Evolutionary conservation across 129 eudicot species (phyloP).

Genomic region (Arctium minus): DNA sequence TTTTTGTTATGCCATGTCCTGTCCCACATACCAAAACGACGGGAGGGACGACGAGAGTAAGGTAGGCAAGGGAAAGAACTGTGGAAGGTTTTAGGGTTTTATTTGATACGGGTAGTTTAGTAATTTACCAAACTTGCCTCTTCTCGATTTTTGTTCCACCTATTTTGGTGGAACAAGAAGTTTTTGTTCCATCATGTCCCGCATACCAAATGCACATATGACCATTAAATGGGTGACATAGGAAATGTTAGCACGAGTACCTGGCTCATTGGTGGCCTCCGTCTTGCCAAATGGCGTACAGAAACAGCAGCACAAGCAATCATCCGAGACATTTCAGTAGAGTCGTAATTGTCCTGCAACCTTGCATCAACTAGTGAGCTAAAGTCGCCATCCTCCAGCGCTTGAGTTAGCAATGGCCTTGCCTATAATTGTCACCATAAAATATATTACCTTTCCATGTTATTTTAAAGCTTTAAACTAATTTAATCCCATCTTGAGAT

Average conservation of each 20-base stretch:
- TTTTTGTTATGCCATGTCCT: no score
- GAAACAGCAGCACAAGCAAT: conserved; percentile 83
- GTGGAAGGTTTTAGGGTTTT: background rate
- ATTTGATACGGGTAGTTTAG: background rate
- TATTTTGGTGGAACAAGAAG: background rate
- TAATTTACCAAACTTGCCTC: background rate
- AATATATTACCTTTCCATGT: background rate
- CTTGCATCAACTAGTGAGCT: conserved; percentile 53
- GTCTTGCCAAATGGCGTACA: conserved; percentile 78
- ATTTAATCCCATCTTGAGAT: background rate
- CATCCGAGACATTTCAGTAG: conserved; percentile 68
- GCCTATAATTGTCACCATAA: conserved; percentile 45
- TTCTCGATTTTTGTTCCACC: background rate
- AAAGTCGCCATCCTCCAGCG: conserved; percentile 52
- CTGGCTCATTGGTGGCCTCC: conserved; percentile 79
- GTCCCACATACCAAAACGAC: background rate
- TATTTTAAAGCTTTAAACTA: background rate
- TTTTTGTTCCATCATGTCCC: background rate
- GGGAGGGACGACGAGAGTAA: background rate
- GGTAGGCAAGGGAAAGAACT: background rate
- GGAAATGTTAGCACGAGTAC: conserved; percentile 29
- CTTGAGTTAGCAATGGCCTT: conserved; percentile 77
- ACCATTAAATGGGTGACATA: background rate
- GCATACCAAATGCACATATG: background rate
- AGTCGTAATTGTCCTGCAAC: conserved; percentile 47